Evolutionary conservation across 306 rosid species (phyloP).

Genomic region (Ormosia emarginata): DNA sequence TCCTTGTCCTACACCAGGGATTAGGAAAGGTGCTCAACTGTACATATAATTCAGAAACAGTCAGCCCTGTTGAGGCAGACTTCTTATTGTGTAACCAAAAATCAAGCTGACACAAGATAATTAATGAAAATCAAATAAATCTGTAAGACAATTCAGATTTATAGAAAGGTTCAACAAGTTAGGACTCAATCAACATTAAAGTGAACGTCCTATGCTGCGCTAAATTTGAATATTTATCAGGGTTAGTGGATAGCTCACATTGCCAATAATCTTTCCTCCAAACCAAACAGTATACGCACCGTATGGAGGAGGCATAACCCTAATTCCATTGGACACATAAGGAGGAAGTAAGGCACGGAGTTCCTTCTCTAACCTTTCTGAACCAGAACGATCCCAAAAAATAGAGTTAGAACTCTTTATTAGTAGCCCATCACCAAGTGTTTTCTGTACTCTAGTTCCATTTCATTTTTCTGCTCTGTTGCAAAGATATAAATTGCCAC

Average conservation of each 20-base stretch:
- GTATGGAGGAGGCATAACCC: conserved; percentile 65
- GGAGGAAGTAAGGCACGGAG: conserved; percentile 52
- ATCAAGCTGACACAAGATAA: neutral
- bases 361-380: conserved; percentile 70
- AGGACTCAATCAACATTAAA: neutral
- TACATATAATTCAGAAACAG: neutral
- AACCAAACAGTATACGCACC: conserved; percentile 80
- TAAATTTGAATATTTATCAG: neutral
- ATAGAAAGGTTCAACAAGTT: neutral
- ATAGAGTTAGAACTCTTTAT: neutral
- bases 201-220: neutral
- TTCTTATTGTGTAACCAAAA: neutral
- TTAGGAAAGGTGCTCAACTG: conserved; percentile 80
- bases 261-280: conserved; percentile 70
- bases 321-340: conserved; percentile 45
- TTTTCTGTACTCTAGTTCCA: neutral
- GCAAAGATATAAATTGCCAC: neutral
- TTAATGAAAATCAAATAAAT: neutral
- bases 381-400: conserved; percentile 10
- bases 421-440: neutral
- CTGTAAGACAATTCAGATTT: neutral
- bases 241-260: conserved; percentile 49
- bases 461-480: neutral
- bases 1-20: conserved; percentile 65
- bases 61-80: neutral